These are phyloP conservation scores for Arabis hirsuta DNA, from an alignment of 345 rosid genomes.

Conservation along the genomic window DNA sequence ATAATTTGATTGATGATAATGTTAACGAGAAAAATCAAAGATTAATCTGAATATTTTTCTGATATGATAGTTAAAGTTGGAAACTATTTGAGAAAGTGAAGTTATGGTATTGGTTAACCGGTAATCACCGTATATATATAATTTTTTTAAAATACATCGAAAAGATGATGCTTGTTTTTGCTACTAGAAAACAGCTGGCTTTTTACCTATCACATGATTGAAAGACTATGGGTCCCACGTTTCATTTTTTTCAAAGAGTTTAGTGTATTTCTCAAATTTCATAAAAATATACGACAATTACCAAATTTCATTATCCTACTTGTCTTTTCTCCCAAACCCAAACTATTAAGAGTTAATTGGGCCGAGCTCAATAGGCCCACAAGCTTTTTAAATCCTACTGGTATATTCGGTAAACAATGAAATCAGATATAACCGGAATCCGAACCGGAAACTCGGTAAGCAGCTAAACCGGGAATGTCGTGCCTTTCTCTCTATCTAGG, in stretches of 20 bases:
- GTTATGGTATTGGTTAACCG: neutral
- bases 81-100: neutral
- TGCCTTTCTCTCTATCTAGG: slow-evolving; percentile 2
- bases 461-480: slow-evolving; percentile 14
- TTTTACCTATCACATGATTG: slow-evolving; percentile 31
- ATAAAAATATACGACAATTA: neutral
- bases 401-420: neutral
- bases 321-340: slow-evolving; percentile 2
- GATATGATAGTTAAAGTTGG: neutral
- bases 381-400: neutral
- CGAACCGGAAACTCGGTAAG: slow-evolving; percentile 22
- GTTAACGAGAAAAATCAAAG: too few relatives aligned
- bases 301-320: neutral
- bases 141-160: neutral
- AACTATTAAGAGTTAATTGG: neutral
- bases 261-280: neutral
- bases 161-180: slow-evolving; percentile 27
- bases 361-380: slow-evolving; percentile 5
- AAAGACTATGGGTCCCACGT: neutral
- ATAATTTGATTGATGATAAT: too few relatives aligned
- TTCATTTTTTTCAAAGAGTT: neutral
- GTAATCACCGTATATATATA: neutral
- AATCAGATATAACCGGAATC: neutral
- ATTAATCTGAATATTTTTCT: neutral
- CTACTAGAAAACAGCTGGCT: slow-evolving; percentile 29